Percentiles rank a stretch among this genome's conserved stretches.
Evolutionary conservation across 495 filamentous ascomycete genomes (phyloP).

Genomic region (Aspergillus leporis): DNA sequence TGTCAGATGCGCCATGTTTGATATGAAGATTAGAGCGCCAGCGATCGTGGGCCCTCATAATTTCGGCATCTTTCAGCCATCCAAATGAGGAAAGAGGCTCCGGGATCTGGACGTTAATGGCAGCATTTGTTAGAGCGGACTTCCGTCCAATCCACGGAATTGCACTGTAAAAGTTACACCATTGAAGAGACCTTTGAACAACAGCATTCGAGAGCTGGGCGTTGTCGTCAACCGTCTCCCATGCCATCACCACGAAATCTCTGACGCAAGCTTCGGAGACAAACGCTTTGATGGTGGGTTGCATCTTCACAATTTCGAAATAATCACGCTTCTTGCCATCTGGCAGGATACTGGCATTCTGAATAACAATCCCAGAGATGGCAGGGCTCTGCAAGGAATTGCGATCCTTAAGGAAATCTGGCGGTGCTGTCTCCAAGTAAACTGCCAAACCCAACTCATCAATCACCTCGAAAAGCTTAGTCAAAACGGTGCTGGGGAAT

Average conservation of each 20-base stretch:
- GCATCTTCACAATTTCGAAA: slow-evolving; percentile 44
- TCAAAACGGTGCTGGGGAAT: slow-evolving; percentile 34
- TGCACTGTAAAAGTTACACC: slow-evolving; percentile 58
- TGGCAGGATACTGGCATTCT: slow-evolving; percentile 50
- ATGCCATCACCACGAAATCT: slow-evolving; percentile 47
- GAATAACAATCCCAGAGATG: slow-evolving; percentile 47
- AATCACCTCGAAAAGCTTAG: slow-evolving; percentile 37
- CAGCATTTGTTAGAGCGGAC: slow-evolving; percentile 42
- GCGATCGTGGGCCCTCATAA: slow-evolving; percentile 52
- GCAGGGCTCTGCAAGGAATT: slow-evolving; percentile 35
- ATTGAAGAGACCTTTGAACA: slow-evolving; percentile 51
- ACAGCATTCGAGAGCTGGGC: slow-evolving; percentile 50
- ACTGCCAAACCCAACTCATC: slow-evolving; percentile 41
- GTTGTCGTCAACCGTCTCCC: slow-evolving; percentile 57
- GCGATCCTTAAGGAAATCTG: slow-evolving; percentile 46
- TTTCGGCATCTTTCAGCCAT: slow-evolving; percentile 55
- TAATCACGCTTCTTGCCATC: slow-evolving; percentile 51
- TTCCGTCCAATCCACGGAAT: slow-evolving; percentile 51
- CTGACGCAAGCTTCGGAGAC: slow-evolving; percentile 53
- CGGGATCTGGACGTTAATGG: slow-evolving; percentile 31
- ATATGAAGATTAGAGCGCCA: slow-evolving; percentile 50
- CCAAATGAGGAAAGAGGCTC: slow-evolving; percentile 55
- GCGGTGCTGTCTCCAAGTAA: slow-evolving; percentile 51
- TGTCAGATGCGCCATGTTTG: slow-evolving; percentile 11
- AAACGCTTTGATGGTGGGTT: slow-evolving; percentile 52